These are phyloP conservation scores for Xylaria sp. DNA, from an alignment of 2,329 filamentous ascomycete genomes.

Conservation along the genomic window DNA sequence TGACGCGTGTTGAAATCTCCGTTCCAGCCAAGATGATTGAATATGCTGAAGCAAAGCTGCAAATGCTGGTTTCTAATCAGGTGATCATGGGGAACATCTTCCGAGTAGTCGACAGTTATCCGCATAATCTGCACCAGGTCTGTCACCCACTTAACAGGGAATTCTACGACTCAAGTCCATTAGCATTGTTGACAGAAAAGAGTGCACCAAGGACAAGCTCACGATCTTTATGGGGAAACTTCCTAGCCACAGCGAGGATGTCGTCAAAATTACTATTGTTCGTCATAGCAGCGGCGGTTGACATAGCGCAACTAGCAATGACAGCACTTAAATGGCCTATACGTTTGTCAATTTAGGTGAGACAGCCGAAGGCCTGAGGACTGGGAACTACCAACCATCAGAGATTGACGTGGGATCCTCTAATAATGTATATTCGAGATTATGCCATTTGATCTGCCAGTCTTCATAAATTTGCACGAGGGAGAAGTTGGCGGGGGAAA, in stretches of 20 bases:
- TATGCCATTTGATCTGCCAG: slow-evolving; percentile 68
- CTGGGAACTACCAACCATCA: slow-evolving; percentile 55
- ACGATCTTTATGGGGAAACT: slow-evolving; percentile 54
- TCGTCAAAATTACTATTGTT: slow-evolving; percentile 71
- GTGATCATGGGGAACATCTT: slow-evolving; percentile 76
- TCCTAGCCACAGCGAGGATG: slow-evolving; percentile 74
- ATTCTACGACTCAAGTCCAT: slow-evolving; percentile 54
- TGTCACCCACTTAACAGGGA: slow-evolving; percentile 69
- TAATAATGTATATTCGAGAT: slow-evolving; percentile 59
- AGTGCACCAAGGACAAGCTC: slow-evolving; percentile 34
- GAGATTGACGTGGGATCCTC: slow-evolving; percentile 60
- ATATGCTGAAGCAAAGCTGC: slow-evolving; percentile 79
- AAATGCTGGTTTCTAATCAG: slow-evolving; percentile 78
- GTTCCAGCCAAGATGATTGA: slow-evolving; percentile 79
- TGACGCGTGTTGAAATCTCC: slow-evolving; percentile 69
- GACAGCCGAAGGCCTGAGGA: background rate
- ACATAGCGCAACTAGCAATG: slow-evolving; percentile 69
- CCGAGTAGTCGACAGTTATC: slow-evolving; percentile 82
- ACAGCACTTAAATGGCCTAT: slow-evolving; percentile 66
- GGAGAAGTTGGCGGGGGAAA: slow-evolving; percentile 70
- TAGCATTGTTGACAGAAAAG: slow-evolving; percentile 4
- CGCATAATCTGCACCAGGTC: slow-evolving; percentile 76
- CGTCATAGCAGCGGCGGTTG: slow-evolving; percentile 59
- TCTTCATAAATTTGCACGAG: slow-evolving; percentile 68
- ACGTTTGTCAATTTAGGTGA: slow-evolving; percentile 36